Conservation (phyloP, 2,329 filamentous ascomycete species). For the Diplodia scrobiculata region DNA sequence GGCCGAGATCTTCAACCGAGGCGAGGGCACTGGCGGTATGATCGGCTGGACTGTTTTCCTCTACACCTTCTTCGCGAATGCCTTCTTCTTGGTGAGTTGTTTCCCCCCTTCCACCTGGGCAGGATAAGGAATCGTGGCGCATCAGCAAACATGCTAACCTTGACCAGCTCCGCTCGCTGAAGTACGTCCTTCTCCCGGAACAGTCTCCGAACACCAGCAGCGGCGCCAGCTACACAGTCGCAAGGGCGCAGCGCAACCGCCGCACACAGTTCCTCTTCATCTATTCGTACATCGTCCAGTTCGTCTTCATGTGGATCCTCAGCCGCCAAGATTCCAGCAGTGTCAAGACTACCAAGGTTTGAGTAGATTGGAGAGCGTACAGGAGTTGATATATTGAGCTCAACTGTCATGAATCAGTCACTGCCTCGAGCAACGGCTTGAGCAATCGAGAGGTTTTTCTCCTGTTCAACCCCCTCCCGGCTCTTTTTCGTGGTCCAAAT, state of each 20-base stretch:
- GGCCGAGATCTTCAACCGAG: constrained; percentile 74
- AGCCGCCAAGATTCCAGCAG: constrained; percentile 23
- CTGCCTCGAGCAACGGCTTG: neutral
- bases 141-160: neutral
- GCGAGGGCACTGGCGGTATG: constrained; percentile 83
- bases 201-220: constrained; percentile 64
- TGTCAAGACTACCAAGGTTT: constrained; percentile 6
- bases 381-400: neutral
- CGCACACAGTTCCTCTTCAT: constrained; percentile 90
- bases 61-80: constrained; percentile 92
- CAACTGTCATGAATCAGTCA: neutral
- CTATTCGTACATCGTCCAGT: constrained; percentile 92
- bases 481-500: neutral
- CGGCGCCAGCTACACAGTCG: constrained; percentile 68
- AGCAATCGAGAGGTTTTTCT: neutral
- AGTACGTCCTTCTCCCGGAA: constrained; percentile 93
- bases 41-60: constrained; percentile 84
- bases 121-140: too few species aligned
- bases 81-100: constrained; percentile 80
- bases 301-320: constrained; percentile 83
- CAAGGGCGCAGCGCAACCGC: constrained; percentile 80
- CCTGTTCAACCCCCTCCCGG: neutral
- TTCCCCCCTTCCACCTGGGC: neutral
- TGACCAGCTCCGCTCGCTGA: constrained; percentile 80
- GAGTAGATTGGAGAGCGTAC: neutral